Conservation (phyloP, 2,329 filamentous ascomycete species). For the Claviceps sp. region DNA sequence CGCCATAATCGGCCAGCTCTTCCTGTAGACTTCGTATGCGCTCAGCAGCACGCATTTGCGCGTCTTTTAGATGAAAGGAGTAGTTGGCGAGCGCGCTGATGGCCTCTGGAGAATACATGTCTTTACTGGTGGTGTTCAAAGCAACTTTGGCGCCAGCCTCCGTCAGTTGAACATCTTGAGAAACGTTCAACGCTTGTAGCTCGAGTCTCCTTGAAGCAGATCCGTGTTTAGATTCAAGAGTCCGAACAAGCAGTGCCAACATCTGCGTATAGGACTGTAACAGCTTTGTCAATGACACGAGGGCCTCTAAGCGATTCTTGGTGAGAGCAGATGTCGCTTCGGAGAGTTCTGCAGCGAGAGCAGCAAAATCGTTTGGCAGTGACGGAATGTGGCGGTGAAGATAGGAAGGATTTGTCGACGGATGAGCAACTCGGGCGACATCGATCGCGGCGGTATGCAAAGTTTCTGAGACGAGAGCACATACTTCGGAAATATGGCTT, state of each 20-base stretch:
- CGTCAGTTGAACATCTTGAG: constrained; percentile 29
- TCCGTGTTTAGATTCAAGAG: constrained; percentile 42
- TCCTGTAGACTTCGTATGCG: constrained; percentile 25
- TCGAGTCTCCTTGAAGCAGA: constrained; percentile 36
- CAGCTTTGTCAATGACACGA: constrained; percentile 23
- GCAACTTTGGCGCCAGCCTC: constrained; percentile 24
- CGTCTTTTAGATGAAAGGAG: constrained; percentile 34
- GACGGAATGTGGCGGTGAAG: constrained; percentile 43
- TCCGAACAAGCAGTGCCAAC: constrained; percentile 30
- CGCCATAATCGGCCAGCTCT: constrained; percentile 37
- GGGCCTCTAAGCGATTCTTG: constrained; percentile 24
- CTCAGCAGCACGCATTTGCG: constrained; percentile 31
- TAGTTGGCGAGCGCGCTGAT: constrained; percentile 32
- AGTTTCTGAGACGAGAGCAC: constrained; percentile 32
- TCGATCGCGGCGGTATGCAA: constrained; percentile 35
- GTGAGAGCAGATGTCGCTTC: constrained; percentile 21
- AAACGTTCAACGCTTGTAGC: constrained; percentile 33
- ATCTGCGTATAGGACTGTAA: constrained; percentile 26
- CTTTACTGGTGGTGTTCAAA: constrained; percentile 20
- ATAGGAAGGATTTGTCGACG: constrained; percentile 39
- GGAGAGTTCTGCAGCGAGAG: constrained; percentile 22
- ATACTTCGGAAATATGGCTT: constrained; percentile 33
- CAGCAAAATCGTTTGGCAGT: constrained; percentile 27
- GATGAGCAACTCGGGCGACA: constrained; percentile 34
- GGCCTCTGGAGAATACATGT: constrained; percentile 33